Conservation (phyloP, 163 green algal genomes). For the Scenedesmus sp. region DNA sequence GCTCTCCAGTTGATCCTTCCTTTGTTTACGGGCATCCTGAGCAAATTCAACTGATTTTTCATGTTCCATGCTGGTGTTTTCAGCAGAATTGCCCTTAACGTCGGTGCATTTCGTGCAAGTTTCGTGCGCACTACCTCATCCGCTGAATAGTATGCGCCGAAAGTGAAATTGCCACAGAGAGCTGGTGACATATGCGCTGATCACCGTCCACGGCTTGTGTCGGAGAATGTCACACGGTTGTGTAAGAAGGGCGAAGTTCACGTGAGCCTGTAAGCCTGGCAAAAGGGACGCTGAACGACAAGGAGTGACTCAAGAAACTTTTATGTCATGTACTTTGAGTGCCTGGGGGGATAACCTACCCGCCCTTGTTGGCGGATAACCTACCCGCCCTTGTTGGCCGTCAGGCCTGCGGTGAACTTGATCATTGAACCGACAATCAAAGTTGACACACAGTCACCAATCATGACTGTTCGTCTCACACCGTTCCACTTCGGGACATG, state of each 20-base stretch:
- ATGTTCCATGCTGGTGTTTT: not conserved
- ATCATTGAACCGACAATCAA: no score
- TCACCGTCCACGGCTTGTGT: not conserved
- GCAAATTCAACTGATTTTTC: not conserved
- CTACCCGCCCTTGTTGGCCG: not conserved
- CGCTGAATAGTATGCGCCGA: no score
- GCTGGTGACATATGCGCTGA: not conserved
- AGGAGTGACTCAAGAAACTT: no score
- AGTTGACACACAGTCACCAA: not conserved
- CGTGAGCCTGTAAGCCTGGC: not conserved
- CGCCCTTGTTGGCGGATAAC: no score
- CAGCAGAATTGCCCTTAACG: not conserved
- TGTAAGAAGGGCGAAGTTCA: not conserved
- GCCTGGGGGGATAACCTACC: no score
- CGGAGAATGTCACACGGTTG: not conserved
- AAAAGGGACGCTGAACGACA: not conserved
- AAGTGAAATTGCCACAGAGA: not conserved
- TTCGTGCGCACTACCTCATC: not conserved
- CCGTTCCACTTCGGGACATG: no score
- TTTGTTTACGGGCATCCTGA: not conserved
- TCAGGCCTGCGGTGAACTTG: not conserved
- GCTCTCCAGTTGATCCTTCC: not conserved
- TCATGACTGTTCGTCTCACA: no score
- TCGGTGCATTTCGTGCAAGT: not conserved
- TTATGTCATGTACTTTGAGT: no score